Percentiles rank a stretch among this genome's conserved stretches.
Evolutionary conservation across 495 filamentous ascomycete genomes (phyloP).

Genomic region (Daldinia childiae): DNA sequence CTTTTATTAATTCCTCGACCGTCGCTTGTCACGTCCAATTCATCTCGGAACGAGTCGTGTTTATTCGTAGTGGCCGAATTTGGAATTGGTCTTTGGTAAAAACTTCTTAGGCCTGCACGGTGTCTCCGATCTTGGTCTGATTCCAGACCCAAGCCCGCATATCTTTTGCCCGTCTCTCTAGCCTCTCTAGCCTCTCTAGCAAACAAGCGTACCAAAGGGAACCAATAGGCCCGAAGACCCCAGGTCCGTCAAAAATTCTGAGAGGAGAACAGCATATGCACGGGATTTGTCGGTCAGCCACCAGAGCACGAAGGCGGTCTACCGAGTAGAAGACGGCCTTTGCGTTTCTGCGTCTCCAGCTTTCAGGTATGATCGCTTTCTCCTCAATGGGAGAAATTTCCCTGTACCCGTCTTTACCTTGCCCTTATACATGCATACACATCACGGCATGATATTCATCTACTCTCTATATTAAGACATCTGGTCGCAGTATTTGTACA

Average conservation of each 20-base stretch:
- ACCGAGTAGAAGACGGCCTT: constrained; percentile 25
- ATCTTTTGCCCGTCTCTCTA: constrained; percentile 22
- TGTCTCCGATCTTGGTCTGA: constrained; percentile 35
- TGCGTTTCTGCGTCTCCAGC: constrained; percentile 17
- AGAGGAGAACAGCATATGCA: constrained; percentile 41
- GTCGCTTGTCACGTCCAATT: constrained; percentile 23
- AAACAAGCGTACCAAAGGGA: constrained; percentile 25
- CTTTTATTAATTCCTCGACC: constrained; percentile 10
- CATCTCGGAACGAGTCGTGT: constrained; percentile 2
- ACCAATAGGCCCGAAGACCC: constrained; percentile 41
- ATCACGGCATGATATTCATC: constrained; percentile 11
- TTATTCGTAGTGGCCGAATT: constrained; percentile 22
- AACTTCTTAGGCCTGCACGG: constrained; percentile 12
- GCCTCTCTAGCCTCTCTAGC: constrained; percentile 25
- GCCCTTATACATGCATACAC: not conserved
- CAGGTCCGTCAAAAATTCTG: constrained; percentile 16
- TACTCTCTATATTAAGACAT: constrained; percentile 22
- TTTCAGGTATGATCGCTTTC: constrained; percentile 38
- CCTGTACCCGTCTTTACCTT: constrained; percentile 11
- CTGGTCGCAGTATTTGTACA: constrained; percentile 8
- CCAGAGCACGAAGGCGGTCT: constrained; percentile 34
- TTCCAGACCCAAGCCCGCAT: constrained; percentile 33
- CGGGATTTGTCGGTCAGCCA: constrained; percentile 41
- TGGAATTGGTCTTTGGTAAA: constrained; percentile 30
- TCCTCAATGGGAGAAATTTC: constrained; percentile 17